Percentiles rank a stretch among this genome's conserved stretches.
phyloP scores from a whole-genome alignment of 495 filamentous ascomycete genomes.

The Talaromyces trachyspermus region DNA sequence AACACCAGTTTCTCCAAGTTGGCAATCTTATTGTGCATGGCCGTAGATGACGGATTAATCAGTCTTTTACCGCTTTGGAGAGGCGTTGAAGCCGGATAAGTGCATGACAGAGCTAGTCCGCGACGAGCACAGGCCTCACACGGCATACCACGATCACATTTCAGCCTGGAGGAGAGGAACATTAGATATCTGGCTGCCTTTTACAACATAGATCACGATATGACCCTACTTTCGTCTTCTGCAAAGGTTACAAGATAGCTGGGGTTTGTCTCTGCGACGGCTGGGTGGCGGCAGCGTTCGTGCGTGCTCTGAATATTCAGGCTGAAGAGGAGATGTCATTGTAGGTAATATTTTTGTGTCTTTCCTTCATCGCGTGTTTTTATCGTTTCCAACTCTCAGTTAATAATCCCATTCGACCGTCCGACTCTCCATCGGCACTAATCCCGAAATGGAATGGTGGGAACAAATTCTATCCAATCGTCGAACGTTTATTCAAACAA shows the following conservation, averaged over 20 bases:
- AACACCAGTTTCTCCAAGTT: not conserved
- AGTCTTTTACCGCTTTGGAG: not conserved
- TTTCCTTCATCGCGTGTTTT: too few species aligned
- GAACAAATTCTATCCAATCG: too few species aligned
- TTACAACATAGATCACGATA: not conserved
- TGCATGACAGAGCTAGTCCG: constrained; percentile 11
- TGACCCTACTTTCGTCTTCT: constrained; percentile 11
- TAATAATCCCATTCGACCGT: too few species aligned
- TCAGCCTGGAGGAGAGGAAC: constrained; percentile 4
- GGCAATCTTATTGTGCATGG: not conserved
- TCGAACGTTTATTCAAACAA: too few species aligned
- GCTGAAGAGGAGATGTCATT: too few species aligned
- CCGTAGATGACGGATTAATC: not conserved
- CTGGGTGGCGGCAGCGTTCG: too few species aligned
- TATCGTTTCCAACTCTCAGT: too few species aligned
- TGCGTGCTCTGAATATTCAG: too few species aligned
- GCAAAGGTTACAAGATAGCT: constrained; percentile 12
- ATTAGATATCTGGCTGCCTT: not conserved
- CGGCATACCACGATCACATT: constrained; percentile 13
- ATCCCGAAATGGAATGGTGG: too few species aligned
- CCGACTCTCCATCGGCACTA: too few species aligned
- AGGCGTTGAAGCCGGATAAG: constrained; percentile 7
- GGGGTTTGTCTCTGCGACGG: constrained; percentile 13
- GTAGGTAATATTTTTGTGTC: too few species aligned
- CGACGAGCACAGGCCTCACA: constrained; percentile 14